Conservation (phyloP, 305 asterid species). For the Rubia peregrina region DNA sequence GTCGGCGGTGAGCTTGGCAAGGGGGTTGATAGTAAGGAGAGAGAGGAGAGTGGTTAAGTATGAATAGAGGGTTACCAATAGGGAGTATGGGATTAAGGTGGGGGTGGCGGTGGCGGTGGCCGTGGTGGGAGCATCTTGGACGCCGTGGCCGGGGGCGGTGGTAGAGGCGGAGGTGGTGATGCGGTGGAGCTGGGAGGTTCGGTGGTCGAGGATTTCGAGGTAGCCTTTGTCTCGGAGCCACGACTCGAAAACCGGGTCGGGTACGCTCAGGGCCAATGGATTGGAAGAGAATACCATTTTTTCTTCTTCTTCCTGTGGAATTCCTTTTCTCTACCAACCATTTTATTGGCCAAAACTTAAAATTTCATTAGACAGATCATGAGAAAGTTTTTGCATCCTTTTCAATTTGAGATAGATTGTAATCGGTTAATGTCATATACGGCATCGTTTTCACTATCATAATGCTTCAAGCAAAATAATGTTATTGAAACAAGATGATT, state of each 20-base stretch:
- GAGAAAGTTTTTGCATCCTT: too few relatives aligned
- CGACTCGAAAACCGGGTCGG: constrained; percentile 78
- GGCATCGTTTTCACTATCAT: too few relatives aligned
- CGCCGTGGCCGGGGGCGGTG: constrained; percentile 13
- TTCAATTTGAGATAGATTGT: too few relatives aligned
- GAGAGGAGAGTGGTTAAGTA: constrained; percentile 55
- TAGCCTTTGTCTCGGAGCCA: constrained; percentile 95
- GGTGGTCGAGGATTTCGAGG: constrained; percentile 89
- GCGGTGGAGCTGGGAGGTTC: constrained; percentile 82
- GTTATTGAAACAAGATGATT: too few relatives aligned
- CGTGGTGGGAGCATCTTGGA: background rate
- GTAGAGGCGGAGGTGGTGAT: constrained; percentile 42
- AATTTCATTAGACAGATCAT: too few relatives aligned
- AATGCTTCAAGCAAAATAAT: too few relatives aligned
- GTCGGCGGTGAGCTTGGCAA: constrained; percentile 59
- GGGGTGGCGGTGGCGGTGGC: constrained; percentile 1
- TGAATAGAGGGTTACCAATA: constrained; percentile 35
- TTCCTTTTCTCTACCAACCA: background rate
- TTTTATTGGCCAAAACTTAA: background rate
- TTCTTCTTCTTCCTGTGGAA: background rate
- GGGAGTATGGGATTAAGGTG: constrained; percentile 24
- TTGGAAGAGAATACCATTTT: constrained; percentile 66
- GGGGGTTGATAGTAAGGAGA: constrained; percentile 67
- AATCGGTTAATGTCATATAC: too few relatives aligned
- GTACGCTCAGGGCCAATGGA: constrained; percentile 83